Conservation (phyloP, 2,329 filamentous ascomycete species). For the Malbranchea zuffiana region DNA sequence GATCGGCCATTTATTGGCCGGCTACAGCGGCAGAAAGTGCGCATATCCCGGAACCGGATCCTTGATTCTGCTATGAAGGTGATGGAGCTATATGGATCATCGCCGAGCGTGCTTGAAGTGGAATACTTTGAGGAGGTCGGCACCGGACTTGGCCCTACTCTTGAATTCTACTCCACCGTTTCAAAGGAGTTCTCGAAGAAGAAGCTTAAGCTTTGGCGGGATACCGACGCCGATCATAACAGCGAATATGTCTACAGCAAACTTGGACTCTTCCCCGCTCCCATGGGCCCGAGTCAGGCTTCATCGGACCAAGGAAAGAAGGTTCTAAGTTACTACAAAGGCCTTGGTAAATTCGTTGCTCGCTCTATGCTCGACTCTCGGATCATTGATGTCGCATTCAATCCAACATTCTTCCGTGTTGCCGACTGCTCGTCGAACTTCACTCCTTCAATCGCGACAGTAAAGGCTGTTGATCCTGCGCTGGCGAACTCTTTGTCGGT, state of each 20-base stretch:
- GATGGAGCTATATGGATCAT: constrained; percentile 97
- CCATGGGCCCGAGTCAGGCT: constrained; percentile 69
- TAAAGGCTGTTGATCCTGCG: constrained; percentile 78
- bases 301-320: constrained; percentile 70
- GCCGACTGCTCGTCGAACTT: constrained; percentile 59
- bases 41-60: constrained; percentile 88
- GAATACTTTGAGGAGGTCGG: constrained; percentile 99
- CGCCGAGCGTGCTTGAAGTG: constrained; percentile 88
- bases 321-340: constrained; percentile 77
- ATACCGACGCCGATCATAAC: constrained; percentile 61
- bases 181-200: constrained; percentile 96
- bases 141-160: constrained; percentile 84
- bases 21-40: constrained; percentile 92
- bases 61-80: constrained; percentile 95
- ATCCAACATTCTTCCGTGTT: constrained; percentile 94
- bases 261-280: constrained; percentile 80
- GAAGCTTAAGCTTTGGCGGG: constrained; percentile 92
- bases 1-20: constrained; percentile 85
- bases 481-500: constrained; percentile 75
- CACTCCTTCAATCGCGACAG: constrained; percentile 73
- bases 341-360: constrained; percentile 93
- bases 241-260: constrained; percentile 78
- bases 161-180: constrained; percentile 96
- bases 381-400: constrained; percentile 96
- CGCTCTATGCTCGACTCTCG: constrained; percentile 96